A percentile compares a stretch with the other conserved stretches of the same genome.
Conservation (phyloP, 2,329 filamentous ascomycete species). For the Knufia petricola region DNA sequence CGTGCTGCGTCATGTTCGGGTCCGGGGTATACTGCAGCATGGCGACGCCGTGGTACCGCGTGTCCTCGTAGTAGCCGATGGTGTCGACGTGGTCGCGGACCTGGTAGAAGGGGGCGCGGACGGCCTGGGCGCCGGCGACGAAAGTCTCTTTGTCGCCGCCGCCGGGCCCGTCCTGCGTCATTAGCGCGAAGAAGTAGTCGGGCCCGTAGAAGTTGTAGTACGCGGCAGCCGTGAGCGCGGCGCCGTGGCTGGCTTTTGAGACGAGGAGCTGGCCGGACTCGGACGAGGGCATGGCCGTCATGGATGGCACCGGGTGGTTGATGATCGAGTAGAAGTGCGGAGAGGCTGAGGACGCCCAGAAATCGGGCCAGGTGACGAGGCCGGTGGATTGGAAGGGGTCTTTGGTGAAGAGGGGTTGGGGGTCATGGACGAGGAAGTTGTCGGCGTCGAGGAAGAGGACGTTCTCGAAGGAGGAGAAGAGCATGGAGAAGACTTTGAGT, state of each 20-base stretch:
- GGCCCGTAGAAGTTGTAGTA: conserved; percentile 44
- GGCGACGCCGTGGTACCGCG: conserved; percentile 28
- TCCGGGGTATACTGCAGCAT: conserved; percentile 33
- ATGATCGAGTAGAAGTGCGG: conserved; percentile 35
- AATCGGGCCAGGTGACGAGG: conserved; percentile 26
- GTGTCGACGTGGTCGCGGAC: conserved; percentile 31
- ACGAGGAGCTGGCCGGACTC: conserved; percentile 39
- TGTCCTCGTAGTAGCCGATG: conserved; percentile 25
- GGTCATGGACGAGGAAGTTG: conserved; percentile 42
- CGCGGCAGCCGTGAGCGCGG: conserved; percentile 35
- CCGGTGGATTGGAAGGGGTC: conserved; percentile 34
- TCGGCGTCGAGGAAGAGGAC: conserved; percentile 52
- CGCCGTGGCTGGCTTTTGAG: conserved; percentile 33
- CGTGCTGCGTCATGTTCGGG: too few species aligned
- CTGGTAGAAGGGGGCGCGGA: conserved; percentile 33
- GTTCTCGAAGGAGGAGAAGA: conserved; percentile 51
- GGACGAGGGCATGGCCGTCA: conserved; percentile 27
- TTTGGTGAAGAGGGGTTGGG: conserved; percentile 33
- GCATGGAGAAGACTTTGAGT: conserved; percentile 48
- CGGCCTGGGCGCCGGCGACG: conserved; percentile 34
- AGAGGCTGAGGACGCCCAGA: conserved; percentile 22
- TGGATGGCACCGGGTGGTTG: conserved; percentile 24
- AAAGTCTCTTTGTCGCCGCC: conserved; percentile 47
- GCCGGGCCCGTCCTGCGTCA: conserved; percentile 39
- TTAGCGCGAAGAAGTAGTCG: conserved; percentile 35